phyloP scores from a whole-genome alignment of 2,329 filamentous ascomycete genomes.

The Apiospora sp. region DNA sequence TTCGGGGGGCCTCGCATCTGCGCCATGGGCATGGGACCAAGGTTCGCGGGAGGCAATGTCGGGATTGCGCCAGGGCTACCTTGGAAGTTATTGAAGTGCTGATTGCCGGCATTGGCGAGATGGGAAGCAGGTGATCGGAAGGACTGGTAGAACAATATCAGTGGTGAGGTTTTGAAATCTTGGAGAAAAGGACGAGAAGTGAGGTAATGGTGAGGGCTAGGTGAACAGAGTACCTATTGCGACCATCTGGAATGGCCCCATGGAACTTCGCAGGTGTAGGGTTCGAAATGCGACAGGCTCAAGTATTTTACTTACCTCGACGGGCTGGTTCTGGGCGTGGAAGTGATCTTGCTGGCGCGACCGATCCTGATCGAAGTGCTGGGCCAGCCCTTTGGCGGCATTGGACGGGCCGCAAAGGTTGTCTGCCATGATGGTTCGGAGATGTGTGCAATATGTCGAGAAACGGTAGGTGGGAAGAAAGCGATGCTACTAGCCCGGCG shows the following conservation, averaged over 20 bases:
- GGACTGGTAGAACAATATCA: slow-evolving; percentile 27
- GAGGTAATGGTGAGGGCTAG: not conserved
- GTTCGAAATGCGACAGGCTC: not conserved
- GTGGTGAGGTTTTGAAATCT: slow-evolving; percentile 23
- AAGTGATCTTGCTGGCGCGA: slow-evolving; percentile 78
- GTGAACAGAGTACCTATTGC: not conserved
- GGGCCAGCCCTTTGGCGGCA: slow-evolving; percentile 75
- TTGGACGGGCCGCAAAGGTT: slow-evolving; percentile 76
- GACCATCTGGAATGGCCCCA: not conserved
- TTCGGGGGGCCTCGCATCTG: slow-evolving; percentile 5
- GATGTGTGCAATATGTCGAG: not conserved
- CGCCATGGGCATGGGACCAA: slow-evolving; percentile 18
- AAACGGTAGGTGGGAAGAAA: slow-evolving; percentile 18
- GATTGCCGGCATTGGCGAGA: slow-evolving; percentile 24
- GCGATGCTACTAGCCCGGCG: not conserved
- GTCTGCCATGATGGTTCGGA: slow-evolving; percentile 46
- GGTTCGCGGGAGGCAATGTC: slow-evolving; percentile 6
- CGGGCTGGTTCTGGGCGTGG: slow-evolving; percentile 14
- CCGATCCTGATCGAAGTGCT: slow-evolving; percentile 72
- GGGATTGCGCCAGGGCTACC: slow-evolving; percentile 29
- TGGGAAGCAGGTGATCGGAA: slow-evolving; percentile 33
- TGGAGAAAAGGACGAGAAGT: not conserved
- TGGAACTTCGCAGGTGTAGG: not conserved
- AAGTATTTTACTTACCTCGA: slow-evolving; percentile 15
- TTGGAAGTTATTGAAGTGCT: slow-evolving; percentile 33